Evolutionary conservation across 352 stramenopile genomes (phyloP).

Genomic region (Globisporangium polare): DNA sequence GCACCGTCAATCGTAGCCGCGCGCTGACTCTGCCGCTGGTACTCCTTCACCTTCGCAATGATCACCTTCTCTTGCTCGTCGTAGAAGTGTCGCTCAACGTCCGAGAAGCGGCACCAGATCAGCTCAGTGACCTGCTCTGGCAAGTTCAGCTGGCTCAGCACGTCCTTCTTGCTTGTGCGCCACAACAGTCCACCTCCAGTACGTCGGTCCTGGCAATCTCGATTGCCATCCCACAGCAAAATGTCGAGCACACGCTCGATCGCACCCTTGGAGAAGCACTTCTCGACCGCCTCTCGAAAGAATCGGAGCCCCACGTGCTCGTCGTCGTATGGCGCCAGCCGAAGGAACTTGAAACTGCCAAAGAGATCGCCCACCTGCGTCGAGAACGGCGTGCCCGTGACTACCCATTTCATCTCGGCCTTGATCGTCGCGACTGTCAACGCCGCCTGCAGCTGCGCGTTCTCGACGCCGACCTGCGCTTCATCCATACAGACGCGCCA

Average conservation of each 20-base stretch:
- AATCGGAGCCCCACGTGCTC: slow-evolving; percentile 20
- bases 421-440: slow-evolving; percentile 77
- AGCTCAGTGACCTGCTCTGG: slow-evolving; percentile 52
- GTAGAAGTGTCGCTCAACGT: slow-evolving; percentile 81
- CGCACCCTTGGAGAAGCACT: slow-evolving; percentile 33
- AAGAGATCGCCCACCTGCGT: slow-evolving; percentile 84
- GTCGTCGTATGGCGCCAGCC: slow-evolving; percentile 41
- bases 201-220: not conserved
- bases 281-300: slow-evolving; percentile 37
- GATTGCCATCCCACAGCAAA: slow-evolving; percentile 33
- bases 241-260: slow-evolving; percentile 45
- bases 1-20: not conserved
- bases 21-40: slow-evolving; percentile 31
- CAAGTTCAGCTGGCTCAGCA: slow-evolving; percentile 60
- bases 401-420: slow-evolving; percentile 73
- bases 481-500: slow-evolving; percentile 93
- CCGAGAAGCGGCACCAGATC: slow-evolving; percentile 64
- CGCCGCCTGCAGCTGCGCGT: slow-evolving; percentile 62
- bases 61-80: slow-evolving; percentile 58
- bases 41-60: slow-evolving; percentile 24
- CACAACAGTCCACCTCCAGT: slow-evolving; percentile 54
- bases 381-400: slow-evolving; percentile 89
- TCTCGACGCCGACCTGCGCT: slow-evolving; percentile 89
- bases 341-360: slow-evolving; percentile 74
- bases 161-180: slow-evolving; percentile 72